Conservation (phyloP, 1,139 yeast genomes). For the Petasospora fabianii region DNA sequence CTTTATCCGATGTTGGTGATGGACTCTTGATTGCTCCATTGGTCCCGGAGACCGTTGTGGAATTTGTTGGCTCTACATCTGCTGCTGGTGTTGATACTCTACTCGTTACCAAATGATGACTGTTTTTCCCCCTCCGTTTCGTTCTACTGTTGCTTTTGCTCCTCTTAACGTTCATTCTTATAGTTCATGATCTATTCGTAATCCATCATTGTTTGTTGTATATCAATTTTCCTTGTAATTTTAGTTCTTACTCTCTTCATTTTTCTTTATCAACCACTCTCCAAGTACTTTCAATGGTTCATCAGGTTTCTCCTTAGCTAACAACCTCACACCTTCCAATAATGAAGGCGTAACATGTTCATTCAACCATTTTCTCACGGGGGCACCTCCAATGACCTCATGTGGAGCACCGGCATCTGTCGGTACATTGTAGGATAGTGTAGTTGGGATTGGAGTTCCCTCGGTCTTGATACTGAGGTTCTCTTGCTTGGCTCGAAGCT, state of each 20-base stretch:
- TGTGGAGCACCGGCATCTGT: conserved; percentile 27
- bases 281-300: conserved; percentile 73
- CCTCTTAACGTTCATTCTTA: too few relatives aligned
- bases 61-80: conserved; percentile 2
- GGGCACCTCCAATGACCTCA: conserved; percentile 77
- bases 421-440: conserved; percentile 16
- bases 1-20: background rate
- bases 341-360: conserved; percentile 63
- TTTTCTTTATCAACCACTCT: conserved; percentile 55
- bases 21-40: conserved; percentile 13
- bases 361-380: conserved; percentile 74
- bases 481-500: conserved; percentile 1
- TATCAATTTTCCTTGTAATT: background rate
- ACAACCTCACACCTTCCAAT: conserved; percentile 62
- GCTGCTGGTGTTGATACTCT: conserved; percentile 8
- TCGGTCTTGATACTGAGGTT: conserved; percentile 8
- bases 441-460: conserved; percentile 8
- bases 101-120: conserved; percentile 6
- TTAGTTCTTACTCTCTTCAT: conserved; percentile 33
- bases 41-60: conserved; percentile 3
- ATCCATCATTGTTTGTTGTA: too few relatives aligned
- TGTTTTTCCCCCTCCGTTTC: background rate
- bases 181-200: too few relatives aligned
- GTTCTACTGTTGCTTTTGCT: too few relatives aligned
- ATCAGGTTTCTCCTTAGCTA: conserved; percentile 56